These are phyloP conservation scores for Aspergillus panamensis DNA, from an alignment of 495 filamentous ascomycete species.

Conservation along the genomic window DNA sequence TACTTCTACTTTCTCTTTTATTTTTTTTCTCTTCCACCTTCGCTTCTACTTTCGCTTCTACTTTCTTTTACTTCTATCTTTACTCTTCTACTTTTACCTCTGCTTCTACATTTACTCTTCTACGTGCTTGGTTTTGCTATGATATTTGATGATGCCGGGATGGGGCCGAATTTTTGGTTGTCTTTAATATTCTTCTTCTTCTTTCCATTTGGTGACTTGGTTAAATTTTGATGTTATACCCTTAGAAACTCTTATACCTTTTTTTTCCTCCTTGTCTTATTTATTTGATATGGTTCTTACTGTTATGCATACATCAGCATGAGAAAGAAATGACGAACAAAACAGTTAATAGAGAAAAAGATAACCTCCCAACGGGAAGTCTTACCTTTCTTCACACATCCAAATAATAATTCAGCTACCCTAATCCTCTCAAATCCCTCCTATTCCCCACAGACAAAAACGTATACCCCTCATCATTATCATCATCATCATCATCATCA, in stretches of 20 bases:
- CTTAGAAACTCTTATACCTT: background rate
- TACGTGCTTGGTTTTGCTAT: constrained; percentile 14
- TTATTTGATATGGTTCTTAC: background rate
- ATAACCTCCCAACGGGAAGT: too few species aligned
- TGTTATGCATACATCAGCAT: background rate
- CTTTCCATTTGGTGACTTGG: background rate
- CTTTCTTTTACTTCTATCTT: background rate
- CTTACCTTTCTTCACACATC: too few species aligned
- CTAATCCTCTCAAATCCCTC: too few species aligned
- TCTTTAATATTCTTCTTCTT: background rate
- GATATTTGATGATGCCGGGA: background rate
- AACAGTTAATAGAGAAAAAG: too few species aligned
- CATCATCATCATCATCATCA: too few species aligned
- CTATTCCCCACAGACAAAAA: too few species aligned
- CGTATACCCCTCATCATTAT: too few species aligned
- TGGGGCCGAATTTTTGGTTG: background rate
- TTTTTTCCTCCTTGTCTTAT: background rate
- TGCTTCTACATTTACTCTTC: background rate
- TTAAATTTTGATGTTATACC: background rate
- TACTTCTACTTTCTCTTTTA: constrained; percentile 9
- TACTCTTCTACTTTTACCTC: background rate
- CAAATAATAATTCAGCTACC: too few species aligned
- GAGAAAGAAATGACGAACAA: too few species aligned
- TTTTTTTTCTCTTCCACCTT: too few species aligned
- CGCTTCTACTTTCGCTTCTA: background rate